These are phyloP conservation scores for Chaetothyriales sp. DNA, from an alignment of 2,329 filamentous ascomycete genomes.

Conservation along the genomic window DNA sequence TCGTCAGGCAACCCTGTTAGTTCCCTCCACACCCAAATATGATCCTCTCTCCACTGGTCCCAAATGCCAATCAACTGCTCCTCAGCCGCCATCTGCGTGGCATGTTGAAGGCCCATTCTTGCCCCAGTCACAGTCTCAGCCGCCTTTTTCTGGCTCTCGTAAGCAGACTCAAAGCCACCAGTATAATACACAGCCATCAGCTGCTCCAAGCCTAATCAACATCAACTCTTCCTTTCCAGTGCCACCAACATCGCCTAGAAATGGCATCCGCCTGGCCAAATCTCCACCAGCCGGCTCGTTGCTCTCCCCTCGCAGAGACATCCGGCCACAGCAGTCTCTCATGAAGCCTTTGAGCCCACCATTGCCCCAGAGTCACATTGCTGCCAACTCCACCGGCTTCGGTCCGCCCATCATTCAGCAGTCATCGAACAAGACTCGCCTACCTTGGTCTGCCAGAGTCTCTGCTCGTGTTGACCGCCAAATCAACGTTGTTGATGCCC, in stretches of 20 bases:
- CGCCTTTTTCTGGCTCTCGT: background rate
- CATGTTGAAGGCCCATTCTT: background rate
- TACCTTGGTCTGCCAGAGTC: background rate
- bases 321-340: constrained; percentile 8
- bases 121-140: background rate
- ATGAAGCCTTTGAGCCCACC: constrained; percentile 13
- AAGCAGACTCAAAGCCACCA: background rate
- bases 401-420: constrained; percentile 3
- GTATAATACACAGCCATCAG: background rate
- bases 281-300: background rate
- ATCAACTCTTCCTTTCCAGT: too few relatives aligned
- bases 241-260: background rate
- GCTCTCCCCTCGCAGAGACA: constrained; percentile 3
- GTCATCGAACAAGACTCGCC: constrained; percentile 4
- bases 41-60: background rate
- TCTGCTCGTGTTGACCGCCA: constrained; percentile 1
- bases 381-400: constrained; percentile 13
- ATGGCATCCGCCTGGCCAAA: background rate
- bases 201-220: too few relatives aligned
- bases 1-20: background rate
- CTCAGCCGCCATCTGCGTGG: background rate
- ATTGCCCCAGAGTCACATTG: constrained; percentile 10
- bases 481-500: constrained; percentile 5
- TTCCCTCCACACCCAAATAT: background rate
- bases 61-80: background rate